Conservation (phyloP, 1,284 basidiomycete genomes). For the Trichosporon sp. region DNA sequence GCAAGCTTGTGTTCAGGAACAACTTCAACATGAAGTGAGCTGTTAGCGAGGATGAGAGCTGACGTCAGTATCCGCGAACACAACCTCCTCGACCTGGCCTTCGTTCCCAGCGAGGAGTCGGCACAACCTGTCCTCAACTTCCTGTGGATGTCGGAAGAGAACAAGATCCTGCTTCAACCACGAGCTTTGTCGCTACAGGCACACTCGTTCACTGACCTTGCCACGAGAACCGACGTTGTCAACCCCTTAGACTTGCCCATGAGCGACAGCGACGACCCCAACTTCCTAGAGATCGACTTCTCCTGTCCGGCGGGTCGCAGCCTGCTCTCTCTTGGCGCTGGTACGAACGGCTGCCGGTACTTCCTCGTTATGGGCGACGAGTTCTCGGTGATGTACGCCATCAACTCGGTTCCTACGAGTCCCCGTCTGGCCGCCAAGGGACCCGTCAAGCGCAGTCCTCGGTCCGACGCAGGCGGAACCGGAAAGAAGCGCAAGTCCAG, state of each 20-base stretch:
- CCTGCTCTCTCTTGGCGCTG: conserved; percentile 26
- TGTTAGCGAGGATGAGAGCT: neutral
- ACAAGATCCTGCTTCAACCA: conserved; percentile 57
- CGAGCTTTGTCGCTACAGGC: conserved; percentile 58
- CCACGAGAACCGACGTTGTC: conserved; percentile 54
- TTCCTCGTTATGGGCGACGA: conserved; percentile 45
- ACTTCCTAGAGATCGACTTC: conserved; percentile 43
- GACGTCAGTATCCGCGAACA: conserved; percentile 63
- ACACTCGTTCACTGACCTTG: conserved; percentile 45
- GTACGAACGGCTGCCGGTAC: conserved; percentile 1
- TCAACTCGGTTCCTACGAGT: neutral
- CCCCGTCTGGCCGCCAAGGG: conserved; percentile 13
- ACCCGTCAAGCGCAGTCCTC: conserved; percentile 29
- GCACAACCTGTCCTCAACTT: conserved; percentile 58
- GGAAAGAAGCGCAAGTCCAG: conserved; percentile 41
- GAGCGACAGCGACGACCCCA: conserved; percentile 15
- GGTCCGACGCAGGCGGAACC: conserved; percentile 28
- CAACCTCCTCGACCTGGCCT: conserved; percentile 64
- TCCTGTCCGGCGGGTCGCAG: conserved; percentile 40
- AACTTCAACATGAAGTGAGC: conserved; percentile 47
- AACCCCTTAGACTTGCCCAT: conserved; percentile 47
- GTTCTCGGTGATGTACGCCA: conserved; percentile 32
- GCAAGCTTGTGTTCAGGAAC: conserved; percentile 32
- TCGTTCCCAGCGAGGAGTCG: conserved; percentile 52
- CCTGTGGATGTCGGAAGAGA: conserved; percentile 48